phyloP scores from a whole-genome alignment of 495 filamentous ascomycete genomes.

The Hyaloscypha finlandica region DNA sequence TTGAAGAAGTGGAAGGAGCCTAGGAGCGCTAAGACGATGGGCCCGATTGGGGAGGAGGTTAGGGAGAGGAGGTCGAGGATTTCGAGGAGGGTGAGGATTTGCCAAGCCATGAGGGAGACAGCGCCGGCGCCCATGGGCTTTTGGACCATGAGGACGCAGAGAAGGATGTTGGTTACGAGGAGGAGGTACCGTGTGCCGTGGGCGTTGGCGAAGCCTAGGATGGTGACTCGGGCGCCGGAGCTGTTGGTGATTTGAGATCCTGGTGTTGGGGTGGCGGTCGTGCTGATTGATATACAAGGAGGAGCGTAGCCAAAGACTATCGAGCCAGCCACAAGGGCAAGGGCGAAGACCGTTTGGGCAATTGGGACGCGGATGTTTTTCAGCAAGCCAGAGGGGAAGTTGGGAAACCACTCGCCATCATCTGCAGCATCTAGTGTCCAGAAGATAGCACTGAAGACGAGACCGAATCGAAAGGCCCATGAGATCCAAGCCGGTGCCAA shows the following conservation, averaged over 20 bases:
- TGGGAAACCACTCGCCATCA: slow-evolving; percentile 79
- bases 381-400: slow-evolving; percentile 58
- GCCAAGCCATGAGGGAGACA: slow-evolving; percentile 75
- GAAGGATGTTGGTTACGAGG: slow-evolving; percentile 73
- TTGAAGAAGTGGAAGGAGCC: slow-evolving; percentile 96
- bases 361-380: slow-evolving; percentile 75
- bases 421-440: slow-evolving; percentile 92
- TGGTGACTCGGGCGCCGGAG: slow-evolving; percentile 59
- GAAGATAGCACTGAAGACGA: slow-evolving; percentile 76
- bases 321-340: slow-evolving; percentile 56
- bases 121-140: slow-evolving; percentile 94
- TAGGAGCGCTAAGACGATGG: slow-evolving; percentile 78
- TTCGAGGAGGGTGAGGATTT: slow-evolving; percentile 85
- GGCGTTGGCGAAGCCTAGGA: slow-evolving; percentile 89
- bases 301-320: slow-evolving; percentile 62
- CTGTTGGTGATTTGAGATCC: slow-evolving; percentile 23
- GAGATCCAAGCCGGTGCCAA: slow-evolving; percentile 82
- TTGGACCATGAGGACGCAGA: slow-evolving; percentile 76
- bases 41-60: slow-evolving; percentile 71
- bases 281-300: slow-evolving; percentile 33
- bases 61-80: slow-evolving; percentile 80
- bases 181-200: slow-evolving; percentile 91
- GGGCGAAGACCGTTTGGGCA: slow-evolving; percentile 70
- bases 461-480: slow-evolving; percentile 72
- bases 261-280: slow-evolving; percentile 13